Base-by-base conservation (phyloP, 2,329 filamentous ascomycete genomes). In the Ceratocystis variospora region DNA sequence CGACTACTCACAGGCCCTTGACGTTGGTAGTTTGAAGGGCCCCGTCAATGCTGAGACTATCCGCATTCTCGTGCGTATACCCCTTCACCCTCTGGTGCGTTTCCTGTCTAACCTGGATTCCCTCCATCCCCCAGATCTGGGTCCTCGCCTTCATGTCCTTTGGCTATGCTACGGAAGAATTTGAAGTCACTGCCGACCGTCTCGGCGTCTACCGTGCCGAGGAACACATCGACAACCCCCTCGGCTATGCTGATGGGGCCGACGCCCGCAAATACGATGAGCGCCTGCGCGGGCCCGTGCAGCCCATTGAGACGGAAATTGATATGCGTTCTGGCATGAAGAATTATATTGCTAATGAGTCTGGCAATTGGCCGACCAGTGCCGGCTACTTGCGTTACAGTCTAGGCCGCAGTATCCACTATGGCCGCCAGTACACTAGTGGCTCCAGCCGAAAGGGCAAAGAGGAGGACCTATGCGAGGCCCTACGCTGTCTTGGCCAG, bases 281-380 rank as follows among this genome's bases (percentile, higher is more conserved):
- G 46, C 87, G 94, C 31, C 83, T 97, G 6, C 87, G 94, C 63
- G 88, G 86, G 0, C 92, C 92, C 0, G 85, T 97, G 7, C 78
- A 84, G 68, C 81, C 82, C 3, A 75, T 83, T 50, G 89, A 94
- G 72, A 83, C 89, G 22, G 85, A 89, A 68, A 83, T 94, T 66
- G 89, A 94, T 72, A 77, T 78, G 44, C 78, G 82, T 5, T 94
- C 89, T 0, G 92, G 92, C n/a, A 96, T 99, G 93, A 99, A 97
- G 77, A 97, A 97, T 74, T 99, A 99, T 75, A 97, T 99, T 70
- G 86, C 93, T 68, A 97, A 96, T 72, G 93, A 97, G 74, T 79
- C 77, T 15, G 90, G 91, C 3, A 82, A 84, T 50, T 96, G 92
- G 89, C 90, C 92, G 1, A 99, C 94, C 22, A 96, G 91, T 69